Percentiles rank a stretch among this genome's conserved stretches.
Conservation (phyloP, 306 rosid species). For the Trichosanthes truncata region DNA sequence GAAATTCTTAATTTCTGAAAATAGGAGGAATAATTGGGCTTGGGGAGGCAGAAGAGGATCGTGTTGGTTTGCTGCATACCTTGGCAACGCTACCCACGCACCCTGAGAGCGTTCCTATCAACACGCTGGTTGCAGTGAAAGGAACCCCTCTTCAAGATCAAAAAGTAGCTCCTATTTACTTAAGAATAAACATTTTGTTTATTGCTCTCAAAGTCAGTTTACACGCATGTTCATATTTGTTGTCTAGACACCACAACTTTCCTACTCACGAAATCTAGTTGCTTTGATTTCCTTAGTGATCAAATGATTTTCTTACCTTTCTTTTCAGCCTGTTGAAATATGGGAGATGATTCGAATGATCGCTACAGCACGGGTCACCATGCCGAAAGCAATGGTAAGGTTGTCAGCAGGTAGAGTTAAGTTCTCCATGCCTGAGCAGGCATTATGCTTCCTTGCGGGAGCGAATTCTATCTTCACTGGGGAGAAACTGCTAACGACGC, state of each 20-base stretch:
- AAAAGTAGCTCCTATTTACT: constrained; percentile 38
- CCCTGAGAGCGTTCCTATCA: constrained; percentile 97
- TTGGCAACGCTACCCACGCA: constrained; percentile 90
- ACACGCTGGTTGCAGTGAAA: constrained; percentile 78
- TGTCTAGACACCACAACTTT: not conserved
- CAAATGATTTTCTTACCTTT: not conserved
- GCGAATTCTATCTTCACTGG: constrained; percentile 97
- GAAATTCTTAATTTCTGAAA: not conserved
- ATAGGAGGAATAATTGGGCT: constrained; percentile 98
- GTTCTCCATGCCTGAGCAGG: constrained; percentile 93
- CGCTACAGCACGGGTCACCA: constrained; percentile 72
- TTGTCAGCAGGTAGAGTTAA: constrained; percentile 90
- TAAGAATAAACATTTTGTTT: not conserved
- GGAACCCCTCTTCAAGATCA: constrained; percentile 95
- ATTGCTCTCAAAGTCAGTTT: not conserved
- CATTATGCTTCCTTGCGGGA: constrained; percentile 87
- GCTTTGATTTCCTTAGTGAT: not conserved
- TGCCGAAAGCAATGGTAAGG: constrained; percentile 97
- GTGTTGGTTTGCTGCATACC: constrained; percentile 90
- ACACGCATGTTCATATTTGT: not conserved
- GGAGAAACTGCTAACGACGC: constrained; percentile 86
- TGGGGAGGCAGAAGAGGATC: constrained; percentile 93
- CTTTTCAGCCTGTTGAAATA: constrained; percentile 84
- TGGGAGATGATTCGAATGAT: constrained; percentile 99
- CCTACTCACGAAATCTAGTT: not conserved